Base-by-base conservation (phyloP, 176 grass and related monocot genomes). In the Bolboschoenus planiculmis region DNA sequence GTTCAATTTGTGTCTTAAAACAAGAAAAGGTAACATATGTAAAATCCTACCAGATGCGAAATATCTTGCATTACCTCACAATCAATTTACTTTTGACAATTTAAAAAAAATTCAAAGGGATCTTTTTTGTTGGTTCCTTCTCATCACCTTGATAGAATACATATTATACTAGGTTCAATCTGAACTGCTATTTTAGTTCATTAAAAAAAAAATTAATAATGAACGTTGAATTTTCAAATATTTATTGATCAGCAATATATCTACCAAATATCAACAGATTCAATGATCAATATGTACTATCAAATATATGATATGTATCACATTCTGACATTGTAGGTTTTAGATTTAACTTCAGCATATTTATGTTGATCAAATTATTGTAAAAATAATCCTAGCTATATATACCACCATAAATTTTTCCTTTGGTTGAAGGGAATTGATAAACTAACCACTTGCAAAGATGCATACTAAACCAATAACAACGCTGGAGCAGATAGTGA, bases 401-500 rank as follows among this genome's bases (percentile, higher is more conserved):
- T 51, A 53, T n/a, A 50, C 21, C 13, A 50, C 43, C 44, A 50
- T 29, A 47, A 75, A 27, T 27, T 75, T 75, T 75, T 73, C 13
- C 26, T 50, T 48, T 15, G 1, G 18, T n/a, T 61, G n/a, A 7
- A 42, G 31, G 51, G 34, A 51, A 10, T 75, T 48, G 31, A 73
- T 50, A 81, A 30, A 72, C 83, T 36, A 83, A 89, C 92, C 92
- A 79, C 82, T 90, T 11, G 21, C 46, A 33, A 80, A 84, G 47
- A 91, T 61, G 87, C 86, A 92, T 14, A 77, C 63, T 44, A 95
- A 26, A 10, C 87, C 90, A 50, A 95, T 58, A 42, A 85, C 26
- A 81, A 57, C 37, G 55, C 93, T 95, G 50, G 88, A 80, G 84
- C 72, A 85, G 30, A 95, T 35, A 44, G 90, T 95, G 84, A 92